phyloP scores from a whole-genome alignment of 106 monocot species.

The Dendrobium huoshanense region DNA sequence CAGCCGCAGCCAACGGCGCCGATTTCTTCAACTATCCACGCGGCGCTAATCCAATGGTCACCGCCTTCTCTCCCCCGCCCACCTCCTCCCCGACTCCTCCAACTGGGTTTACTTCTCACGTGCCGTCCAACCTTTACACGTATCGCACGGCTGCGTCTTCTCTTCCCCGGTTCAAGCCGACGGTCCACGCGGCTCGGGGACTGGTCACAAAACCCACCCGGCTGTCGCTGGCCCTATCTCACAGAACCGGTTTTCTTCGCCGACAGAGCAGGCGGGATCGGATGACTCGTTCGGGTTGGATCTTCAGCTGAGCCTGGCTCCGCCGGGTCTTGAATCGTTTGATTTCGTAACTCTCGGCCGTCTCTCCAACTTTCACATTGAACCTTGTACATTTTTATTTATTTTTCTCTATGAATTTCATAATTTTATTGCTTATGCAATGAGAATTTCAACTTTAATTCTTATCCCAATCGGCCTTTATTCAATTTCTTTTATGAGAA shows the following conservation, averaged over 20 bases:
- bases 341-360: neutral
- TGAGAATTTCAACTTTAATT: too few species aligned
- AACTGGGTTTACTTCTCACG: conserved; percentile 43
- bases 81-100: conserved; percentile 6
- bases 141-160: conserved; percentile 35
- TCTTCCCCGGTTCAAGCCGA: neutral
- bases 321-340: conserved; percentile 44
- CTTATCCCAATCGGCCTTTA: too few species aligned
- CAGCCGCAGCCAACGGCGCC: neutral
- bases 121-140: conserved; percentile 20
- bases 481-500: too few species aligned
- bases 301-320: conserved; percentile 83
- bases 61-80: conserved; percentile 31
- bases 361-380: neutral
- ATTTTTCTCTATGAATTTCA: too few species aligned
- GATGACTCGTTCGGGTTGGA: conserved; percentile 55
- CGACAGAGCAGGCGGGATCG: conserved; percentile 1
- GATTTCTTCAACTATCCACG: conserved; percentile 12
- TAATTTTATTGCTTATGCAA: too few species aligned
- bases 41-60: conserved; percentile 25
- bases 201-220: neutral
- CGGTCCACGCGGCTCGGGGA: neutral
- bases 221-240: neutral
- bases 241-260: neutral
- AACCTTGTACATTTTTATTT: neutral